A percentile compares a stretch with the other conserved stretches of the same genome.
phyloP scores from a whole-genome alignment of 2,329 filamentous ascomycete genomes.

The Botrytis tulipae region DNA sequence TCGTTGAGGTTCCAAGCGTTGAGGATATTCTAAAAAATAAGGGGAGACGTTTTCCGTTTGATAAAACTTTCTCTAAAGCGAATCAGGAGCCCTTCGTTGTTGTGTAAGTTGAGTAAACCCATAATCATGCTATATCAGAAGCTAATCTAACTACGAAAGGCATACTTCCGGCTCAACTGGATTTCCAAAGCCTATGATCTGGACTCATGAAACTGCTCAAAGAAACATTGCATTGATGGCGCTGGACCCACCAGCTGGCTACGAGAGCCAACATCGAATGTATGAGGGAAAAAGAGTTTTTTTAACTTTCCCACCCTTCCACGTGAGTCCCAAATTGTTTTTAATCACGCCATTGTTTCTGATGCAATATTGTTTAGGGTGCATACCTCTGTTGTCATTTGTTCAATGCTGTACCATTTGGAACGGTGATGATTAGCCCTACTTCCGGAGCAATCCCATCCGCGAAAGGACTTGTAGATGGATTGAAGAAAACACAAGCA shows the following conservation, averaged over 20 bases:
- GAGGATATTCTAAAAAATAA: background rate
- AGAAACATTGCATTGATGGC: background rate
- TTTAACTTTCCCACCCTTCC: constrained; percentile 6
- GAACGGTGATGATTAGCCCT: constrained; percentile 2
- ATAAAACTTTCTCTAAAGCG: background rate
- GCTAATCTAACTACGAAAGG: background rate
- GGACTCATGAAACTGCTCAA: background rate
- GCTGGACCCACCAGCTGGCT: background rate
- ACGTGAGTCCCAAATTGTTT: background rate
- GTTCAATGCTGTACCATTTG: background rate
- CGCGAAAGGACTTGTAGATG: constrained; percentile 1
- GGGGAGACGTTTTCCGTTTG: background rate
- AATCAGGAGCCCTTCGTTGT: background rate
- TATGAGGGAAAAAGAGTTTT: background rate
- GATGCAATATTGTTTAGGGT: background rate
- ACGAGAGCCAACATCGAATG: background rate
- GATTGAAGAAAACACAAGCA: background rate
- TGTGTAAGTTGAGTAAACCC: background rate
- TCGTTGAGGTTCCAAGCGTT: background rate
- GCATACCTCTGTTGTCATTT: constrained; percentile 2
- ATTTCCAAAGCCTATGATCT: background rate
- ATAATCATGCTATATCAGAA: background rate
- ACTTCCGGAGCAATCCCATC: constrained; percentile 8
- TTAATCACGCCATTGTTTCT: background rate
- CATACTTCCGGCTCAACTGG: background rate